These are phyloP conservation scores for Cyphellophora attinorum DNA, from an alignment of 2,329 filamentous ascomycete genomes.

Conservation along the genomic window DNA sequence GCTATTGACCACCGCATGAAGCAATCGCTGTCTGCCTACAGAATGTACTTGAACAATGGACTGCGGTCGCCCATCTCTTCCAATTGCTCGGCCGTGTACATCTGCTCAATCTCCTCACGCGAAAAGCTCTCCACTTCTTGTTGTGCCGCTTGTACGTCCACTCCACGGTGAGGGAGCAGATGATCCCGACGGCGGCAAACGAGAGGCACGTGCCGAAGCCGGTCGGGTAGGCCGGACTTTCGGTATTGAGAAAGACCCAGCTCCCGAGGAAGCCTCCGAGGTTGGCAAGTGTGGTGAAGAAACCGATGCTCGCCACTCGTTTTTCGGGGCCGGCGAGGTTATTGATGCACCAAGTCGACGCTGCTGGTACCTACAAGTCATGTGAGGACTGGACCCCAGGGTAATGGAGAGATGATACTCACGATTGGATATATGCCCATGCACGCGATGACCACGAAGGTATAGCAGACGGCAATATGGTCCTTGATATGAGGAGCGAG, in stretches of 20 bases:
- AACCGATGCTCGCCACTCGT: not conserved
- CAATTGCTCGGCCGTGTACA: conserved; percentile 26
- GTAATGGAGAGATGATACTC: conserved; percentile 22
- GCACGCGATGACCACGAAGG: conserved; percentile 11
- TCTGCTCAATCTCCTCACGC: conserved; percentile 23
- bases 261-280: conserved; percentile 30
- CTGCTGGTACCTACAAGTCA: conserved; percentile 22
- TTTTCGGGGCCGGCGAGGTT: conserved; percentile 1
- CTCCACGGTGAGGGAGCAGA: not conserved
- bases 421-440: conserved; percentile 24
- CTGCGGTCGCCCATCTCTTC: conserved; percentile 28
- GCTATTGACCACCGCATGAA: too few species aligned
- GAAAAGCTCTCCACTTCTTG: conserved; percentile 25
- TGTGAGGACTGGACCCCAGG: conserved; percentile 21
- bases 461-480: not conserved
- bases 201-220: conserved; percentile 23
- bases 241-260: conserved; percentile 31
- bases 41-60: conserved; percentile 28
- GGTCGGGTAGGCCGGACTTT: conserved; percentile 29
- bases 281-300: not conserved
- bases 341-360: too few species aligned
- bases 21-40: too few species aligned
- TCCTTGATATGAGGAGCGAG: not conserved
- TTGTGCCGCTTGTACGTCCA: conserved; percentile 14
- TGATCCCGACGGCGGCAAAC: not conserved